Conservation (phyloP, 1,139 yeast genomes). For the Torulaspora pretoriensis region DNA sequence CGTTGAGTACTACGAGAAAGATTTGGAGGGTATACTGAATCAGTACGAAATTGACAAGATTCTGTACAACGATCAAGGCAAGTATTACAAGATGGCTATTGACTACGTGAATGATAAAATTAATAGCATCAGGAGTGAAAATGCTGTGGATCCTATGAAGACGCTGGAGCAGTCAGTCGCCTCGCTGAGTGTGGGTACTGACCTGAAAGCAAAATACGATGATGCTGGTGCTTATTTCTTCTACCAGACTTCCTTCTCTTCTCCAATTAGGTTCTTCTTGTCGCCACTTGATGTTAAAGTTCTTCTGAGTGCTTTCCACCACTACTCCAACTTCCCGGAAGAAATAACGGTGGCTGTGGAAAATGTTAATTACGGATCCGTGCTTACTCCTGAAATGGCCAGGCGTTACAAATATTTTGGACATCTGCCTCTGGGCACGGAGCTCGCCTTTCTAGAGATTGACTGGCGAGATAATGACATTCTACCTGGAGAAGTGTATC, state of each 20-base stretch:
- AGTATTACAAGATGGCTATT: constrained; percentile 55
- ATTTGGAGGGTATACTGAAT: constrained; percentile 45
- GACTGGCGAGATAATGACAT: constrained; percentile 58
- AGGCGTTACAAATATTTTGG: constrained; percentile 69
- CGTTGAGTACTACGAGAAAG: constrained; percentile 46
- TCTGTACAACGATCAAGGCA: constrained; percentile 57
- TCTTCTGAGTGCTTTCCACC: constrained; percentile 57
- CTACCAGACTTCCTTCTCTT: constrained; percentile 71
- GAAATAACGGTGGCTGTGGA: constrained; percentile 60
- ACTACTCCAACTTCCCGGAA: constrained; percentile 64
- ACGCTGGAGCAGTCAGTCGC: constrained; percentile 14
- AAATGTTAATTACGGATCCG: constrained; percentile 60
- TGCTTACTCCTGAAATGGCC: constrained; percentile 48
- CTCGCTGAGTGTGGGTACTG: constrained; percentile 21
- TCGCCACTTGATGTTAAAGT: constrained; percentile 79
- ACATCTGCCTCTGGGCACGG: constrained; percentile 82
- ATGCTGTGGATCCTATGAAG: constrained; percentile 1
- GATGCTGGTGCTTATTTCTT: constrained; percentile 49
- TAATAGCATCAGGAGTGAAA: constrained; percentile 22
- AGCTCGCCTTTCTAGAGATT: constrained; percentile 78
- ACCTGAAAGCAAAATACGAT: constrained; percentile 23
- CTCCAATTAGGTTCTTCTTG: constrained; percentile 58
- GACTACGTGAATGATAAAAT: constrained; percentile 49
- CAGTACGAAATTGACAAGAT: constrained; percentile 55
- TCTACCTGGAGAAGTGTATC: constrained; percentile 51